A percentile compares a stretch with the other conserved stretches of the same genome.
These are phyloP conservation scores for Candida coleopterorum DNA, from an alignment of 805 yeast genomes.

Conservation along the genomic window DNA sequence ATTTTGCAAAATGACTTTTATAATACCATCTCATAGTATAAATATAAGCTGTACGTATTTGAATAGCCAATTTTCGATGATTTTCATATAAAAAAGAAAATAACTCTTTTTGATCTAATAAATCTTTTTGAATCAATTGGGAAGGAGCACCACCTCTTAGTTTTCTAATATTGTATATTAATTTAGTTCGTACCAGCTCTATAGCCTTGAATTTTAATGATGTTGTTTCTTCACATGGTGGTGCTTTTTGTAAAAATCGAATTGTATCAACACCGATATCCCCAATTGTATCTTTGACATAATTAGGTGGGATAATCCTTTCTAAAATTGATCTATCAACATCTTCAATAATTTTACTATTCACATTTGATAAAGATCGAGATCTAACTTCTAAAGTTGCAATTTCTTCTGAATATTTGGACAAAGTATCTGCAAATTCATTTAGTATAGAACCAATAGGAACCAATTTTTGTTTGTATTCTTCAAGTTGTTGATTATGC, in stretches of 20 bases:
- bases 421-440: slow-evolving; percentile 52
- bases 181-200: slow-evolving; percentile 70
- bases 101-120: slow-evolving; percentile 60
- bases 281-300: slow-evolving; percentile 56
- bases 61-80: slow-evolving; percentile 61
- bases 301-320: slow-evolving; percentile 68
- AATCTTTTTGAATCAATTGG: slow-evolving; percentile 64
- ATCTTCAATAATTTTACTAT: slow-evolving; percentile 28
- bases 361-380: slow-evolving; percentile 22
- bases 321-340: slow-evolving; percentile 77
- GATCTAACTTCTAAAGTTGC: slow-evolving; percentile 31
- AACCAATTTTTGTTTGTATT: slow-evolving; percentile 31
- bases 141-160: slow-evolving; percentile 61
- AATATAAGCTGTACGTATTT: slow-evolving; percentile 73
- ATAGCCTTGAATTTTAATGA: slow-evolving; percentile 57
- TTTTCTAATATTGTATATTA: slow-evolving; percentile 61
- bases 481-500: slow-evolving; percentile 21
- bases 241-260: slow-evolving; percentile 50
- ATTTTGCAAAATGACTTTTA: slow-evolving; percentile 68
- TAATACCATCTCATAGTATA: slow-evolving; percentile 96
- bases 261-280: slow-evolving; percentile 65
- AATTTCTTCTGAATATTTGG: slow-evolving; percentile 27
- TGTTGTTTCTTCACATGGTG: slow-evolving; percentile 36
- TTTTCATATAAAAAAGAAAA: slow-evolving; percentile 52
- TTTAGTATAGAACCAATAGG: slow-evolving; percentile 53